Conservation (phyloP, 208 protist genomes). For the Acanthamoeba lenticulata region DNA sequence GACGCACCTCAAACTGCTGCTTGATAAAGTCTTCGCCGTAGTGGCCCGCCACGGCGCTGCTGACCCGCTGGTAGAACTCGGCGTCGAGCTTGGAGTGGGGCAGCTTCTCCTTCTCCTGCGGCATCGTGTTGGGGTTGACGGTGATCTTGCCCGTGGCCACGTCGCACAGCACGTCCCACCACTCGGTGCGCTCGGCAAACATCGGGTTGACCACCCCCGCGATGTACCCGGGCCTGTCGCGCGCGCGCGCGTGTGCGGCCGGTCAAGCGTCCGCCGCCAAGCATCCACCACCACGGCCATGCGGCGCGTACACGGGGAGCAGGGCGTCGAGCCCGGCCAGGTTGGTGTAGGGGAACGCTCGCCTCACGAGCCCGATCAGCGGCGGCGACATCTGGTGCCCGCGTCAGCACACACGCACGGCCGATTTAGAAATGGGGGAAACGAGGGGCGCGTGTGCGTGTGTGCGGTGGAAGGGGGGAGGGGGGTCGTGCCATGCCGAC, state of each 20-base stretch:
- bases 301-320: background rate
- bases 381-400: conserved; percentile 72
- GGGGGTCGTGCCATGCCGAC: conserved; percentile 69
- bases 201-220: conserved; percentile 83
- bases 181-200: conserved; percentile 76
- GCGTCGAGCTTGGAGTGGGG: background rate
- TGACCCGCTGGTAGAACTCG: background rate
- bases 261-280: background rate
- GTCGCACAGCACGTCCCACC: conserved; percentile 76
- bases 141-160: conserved; percentile 67
- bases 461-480: too few relatives aligned
- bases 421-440: too few relatives aligned
- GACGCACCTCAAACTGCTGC: background rate
- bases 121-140: background rate
- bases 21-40: conserved; percentile 7
- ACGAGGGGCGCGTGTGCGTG: too few relatives aligned
- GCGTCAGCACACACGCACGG: background rate
- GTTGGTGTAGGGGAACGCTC: conserved; percentile 83
- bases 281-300: background rate
- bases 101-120: background rate
- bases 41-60: background rate
- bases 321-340: conserved; percentile 79
- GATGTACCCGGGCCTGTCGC: conserved; percentile 78
- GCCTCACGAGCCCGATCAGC: conserved; percentile 72
- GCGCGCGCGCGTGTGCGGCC: background rate